Conservation (phyloP, 1,284 basidiomycete genomes). For the Inonotus hispidus region DNA sequence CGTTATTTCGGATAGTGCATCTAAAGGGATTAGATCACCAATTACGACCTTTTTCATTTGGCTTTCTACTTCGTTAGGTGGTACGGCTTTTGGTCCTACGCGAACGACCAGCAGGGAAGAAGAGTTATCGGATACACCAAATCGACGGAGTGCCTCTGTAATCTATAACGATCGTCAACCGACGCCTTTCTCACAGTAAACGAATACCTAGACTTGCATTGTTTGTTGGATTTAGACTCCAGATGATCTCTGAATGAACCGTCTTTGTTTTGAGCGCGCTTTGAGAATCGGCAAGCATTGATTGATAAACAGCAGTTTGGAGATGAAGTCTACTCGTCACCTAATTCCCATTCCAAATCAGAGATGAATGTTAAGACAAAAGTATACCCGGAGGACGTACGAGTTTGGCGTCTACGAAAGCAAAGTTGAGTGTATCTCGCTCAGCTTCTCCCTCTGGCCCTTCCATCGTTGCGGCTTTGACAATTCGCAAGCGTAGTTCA, state of each 20-base stretch:
- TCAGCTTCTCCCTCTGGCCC: conserved; percentile 63
- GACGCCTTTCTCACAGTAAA: background rate
- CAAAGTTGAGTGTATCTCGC: conserved; percentile 75
- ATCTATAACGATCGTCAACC: conserved; percentile 47
- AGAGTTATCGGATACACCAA: conserved; percentile 72
- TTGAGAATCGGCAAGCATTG: conserved; percentile 64
- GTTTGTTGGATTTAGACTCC: conserved; percentile 77
- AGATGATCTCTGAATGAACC: conserved; percentile 83
- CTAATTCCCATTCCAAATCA: conserved; percentile 31
- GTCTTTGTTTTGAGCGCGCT: conserved; percentile 65
- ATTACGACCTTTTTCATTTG: conserved; percentile 53
- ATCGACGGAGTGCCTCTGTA: conserved; percentile 77
- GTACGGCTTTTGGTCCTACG: conserved; percentile 36
- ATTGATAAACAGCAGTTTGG: conserved; percentile 76
- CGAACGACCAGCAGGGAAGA: conserved; percentile 70
- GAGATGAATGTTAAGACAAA: background rate
- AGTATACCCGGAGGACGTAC: conserved; percentile 32
- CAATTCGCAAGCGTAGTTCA: conserved; percentile 57
- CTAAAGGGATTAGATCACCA: conserved; percentile 47
- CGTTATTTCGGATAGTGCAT: conserved; percentile 44
- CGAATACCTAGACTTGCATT: conserved; percentile 48
- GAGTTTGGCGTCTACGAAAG: conserved; percentile 74
- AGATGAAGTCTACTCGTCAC: conserved; percentile 73
- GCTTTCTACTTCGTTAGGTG: conserved; percentile 32
- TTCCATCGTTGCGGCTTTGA: conserved; percentile 56